These are phyloP conservation scores for Puccinia polysora DNA, from an alignment of 1,284 basidiomycete species.

Conservation along the genomic window DNA sequence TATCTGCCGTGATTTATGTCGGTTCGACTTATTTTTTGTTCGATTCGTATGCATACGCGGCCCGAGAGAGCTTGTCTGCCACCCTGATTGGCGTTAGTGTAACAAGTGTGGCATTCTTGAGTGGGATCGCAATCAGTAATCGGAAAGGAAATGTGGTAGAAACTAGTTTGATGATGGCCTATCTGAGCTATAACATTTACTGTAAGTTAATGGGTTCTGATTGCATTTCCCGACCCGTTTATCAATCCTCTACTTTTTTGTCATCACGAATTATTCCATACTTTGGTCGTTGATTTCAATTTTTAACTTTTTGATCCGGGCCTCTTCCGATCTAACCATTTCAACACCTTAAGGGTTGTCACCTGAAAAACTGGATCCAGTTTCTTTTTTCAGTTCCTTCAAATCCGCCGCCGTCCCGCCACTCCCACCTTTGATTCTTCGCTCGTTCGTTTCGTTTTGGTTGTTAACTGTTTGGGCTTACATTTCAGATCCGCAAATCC, in stretches of 20 bases:
- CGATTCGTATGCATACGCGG: slow-evolving; percentile 66
- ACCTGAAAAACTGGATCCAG: slow-evolving; percentile 39
- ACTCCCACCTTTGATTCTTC: slow-evolving; percentile 35
- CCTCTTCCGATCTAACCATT: too few species aligned
- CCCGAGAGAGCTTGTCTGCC: slow-evolving; percentile 73
- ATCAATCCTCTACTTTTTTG: too few species aligned
- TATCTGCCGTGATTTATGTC: slow-evolving; percentile 48
- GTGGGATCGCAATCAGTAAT: slow-evolving; percentile 79
- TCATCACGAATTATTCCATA: not conserved
- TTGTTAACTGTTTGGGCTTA: not conserved
- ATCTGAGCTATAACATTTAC: slow-evolving; percentile 79
- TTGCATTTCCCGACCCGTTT: not conserved
- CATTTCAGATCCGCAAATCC: not conserved
- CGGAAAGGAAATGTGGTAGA: slow-evolving; percentile 89
- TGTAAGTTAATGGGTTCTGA: slow-evolving; percentile 10
- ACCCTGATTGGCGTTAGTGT: slow-evolving; percentile 72
- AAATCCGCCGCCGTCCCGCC: slow-evolving; percentile 34
- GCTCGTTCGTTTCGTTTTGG: slow-evolving; percentile 27
- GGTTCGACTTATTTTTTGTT: slow-evolving; percentile 48
- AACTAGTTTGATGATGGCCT: slow-evolving; percentile 75
- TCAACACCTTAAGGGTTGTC: slow-evolving; percentile 21
- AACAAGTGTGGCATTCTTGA: slow-evolving; percentile 72
- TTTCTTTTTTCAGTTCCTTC: slow-evolving; percentile 39
- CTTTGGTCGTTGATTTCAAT: not conserved
- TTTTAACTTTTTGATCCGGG: not conserved